Conservation (phyloP, 2,329 filamentous ascomycete genomes). For the Endothia cerciana region DNA sequence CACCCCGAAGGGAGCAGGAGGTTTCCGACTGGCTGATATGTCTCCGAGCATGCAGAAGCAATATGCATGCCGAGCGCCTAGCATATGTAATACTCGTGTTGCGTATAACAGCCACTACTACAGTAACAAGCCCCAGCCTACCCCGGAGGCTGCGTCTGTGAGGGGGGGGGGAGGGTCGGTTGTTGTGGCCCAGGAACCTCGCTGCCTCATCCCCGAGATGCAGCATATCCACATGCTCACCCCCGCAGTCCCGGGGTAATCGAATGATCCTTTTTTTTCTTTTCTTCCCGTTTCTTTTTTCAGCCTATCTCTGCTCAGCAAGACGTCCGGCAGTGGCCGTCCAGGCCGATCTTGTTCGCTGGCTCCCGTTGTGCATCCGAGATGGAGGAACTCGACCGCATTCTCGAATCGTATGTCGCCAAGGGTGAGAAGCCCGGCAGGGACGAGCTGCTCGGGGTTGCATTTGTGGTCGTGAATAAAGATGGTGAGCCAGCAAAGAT, state of each 20-base stretch:
- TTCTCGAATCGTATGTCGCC: constrained; percentile 37
- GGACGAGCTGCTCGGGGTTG: constrained; percentile 42
- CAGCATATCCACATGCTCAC: not conserved
- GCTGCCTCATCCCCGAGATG: too few relatives aligned
- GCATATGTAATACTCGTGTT: too few relatives aligned
- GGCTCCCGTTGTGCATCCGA: not conserved
- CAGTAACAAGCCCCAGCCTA: not conserved
- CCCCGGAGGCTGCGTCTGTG: not conserved
- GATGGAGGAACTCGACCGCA: constrained; percentile 29
- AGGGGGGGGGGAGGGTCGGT: too few relatives aligned
- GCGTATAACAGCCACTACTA: too few relatives aligned
- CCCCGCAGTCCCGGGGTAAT: not conserved
- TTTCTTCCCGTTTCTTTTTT: too few relatives aligned
- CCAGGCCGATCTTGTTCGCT: too few relatives aligned
- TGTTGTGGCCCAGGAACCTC: not conserved
- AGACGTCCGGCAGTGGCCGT: too few relatives aligned
- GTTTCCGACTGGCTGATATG: not conserved
- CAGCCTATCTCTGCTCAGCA: too few relatives aligned
- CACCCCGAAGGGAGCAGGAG: too few relatives aligned
- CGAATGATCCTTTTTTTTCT: not conserved
- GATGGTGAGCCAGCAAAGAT: constrained; percentile 36
- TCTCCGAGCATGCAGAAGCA: not conserved
- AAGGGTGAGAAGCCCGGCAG: constrained; percentile 35
- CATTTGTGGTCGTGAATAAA: constrained; percentile 41
- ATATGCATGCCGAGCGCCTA: not conserved